Conservation (phyloP, 495 filamentous ascomycete species). For the Apodospora peruviana region DNA sequence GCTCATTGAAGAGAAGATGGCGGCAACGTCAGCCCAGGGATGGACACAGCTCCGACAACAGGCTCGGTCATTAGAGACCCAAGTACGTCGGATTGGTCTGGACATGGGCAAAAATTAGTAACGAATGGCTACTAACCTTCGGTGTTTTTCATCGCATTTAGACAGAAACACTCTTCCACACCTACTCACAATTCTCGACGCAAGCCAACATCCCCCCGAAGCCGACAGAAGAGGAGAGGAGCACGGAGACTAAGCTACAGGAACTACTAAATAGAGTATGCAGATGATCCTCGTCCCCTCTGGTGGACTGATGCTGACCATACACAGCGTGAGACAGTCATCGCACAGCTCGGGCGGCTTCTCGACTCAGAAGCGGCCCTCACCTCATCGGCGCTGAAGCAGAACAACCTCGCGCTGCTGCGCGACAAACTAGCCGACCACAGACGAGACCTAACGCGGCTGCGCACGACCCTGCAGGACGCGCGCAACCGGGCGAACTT, state of each 20-base stretch:
- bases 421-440: constrained; percentile 86
- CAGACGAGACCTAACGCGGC: constrained; percentile 70
- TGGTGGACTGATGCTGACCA: not conserved
- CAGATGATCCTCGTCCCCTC: not conserved
- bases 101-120: not conserved
- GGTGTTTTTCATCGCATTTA: too few species aligned
- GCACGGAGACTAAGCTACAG: constrained; percentile 73
- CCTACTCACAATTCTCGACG: constrained; percentile 90
- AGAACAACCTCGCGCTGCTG: constrained; percentile 88
- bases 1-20: constrained; percentile 43
- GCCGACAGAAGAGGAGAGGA: constrained; percentile 77
- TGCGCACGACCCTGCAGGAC: constrained; percentile 61
- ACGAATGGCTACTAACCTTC: not conserved
- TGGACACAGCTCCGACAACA: constrained; percentile 97
- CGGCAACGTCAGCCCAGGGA: constrained; percentile 67
- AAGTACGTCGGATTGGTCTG: constrained; percentile 51
- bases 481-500: constrained; percentile 84
- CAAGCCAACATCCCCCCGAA: constrained; percentile 72
- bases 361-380: constrained; percentile 92
- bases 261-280: constrained; percentile 74
- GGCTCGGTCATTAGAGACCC: constrained; percentile 81
- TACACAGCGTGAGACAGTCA: constrained; percentile 68
- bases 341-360: constrained; percentile 78
- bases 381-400: constrained; percentile 84
- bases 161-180: constrained; percentile 92